phyloP scores from a whole-genome alignment of 2,329 filamentous ascomycete genomes.

The Sarocladiaceae sp. region DNA sequence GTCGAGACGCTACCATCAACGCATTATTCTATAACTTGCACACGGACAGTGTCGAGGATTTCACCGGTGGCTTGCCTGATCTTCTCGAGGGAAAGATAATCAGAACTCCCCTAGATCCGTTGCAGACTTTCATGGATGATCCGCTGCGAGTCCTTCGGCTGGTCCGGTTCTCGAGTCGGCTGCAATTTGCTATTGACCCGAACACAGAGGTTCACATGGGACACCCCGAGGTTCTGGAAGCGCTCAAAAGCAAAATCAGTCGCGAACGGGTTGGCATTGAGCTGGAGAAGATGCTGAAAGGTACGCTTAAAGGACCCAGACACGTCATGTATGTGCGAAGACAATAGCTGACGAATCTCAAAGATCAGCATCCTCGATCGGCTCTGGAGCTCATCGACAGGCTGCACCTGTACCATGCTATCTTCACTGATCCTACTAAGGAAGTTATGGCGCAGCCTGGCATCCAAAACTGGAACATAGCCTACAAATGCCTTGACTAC shows the following conservation, averaged over 20 bases:
- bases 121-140: conserved; percentile 91
- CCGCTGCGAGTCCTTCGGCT: conserved; percentile 80
- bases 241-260: conserved; percentile 83
- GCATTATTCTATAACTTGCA: conserved; percentile 93
- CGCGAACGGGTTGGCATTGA: conserved; percentile 84
- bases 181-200: conserved; percentile 71
- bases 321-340: neutral
- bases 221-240: conserved; percentile 67
- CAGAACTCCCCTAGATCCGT: conserved; percentile 77
- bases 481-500: conserved; percentile 57
- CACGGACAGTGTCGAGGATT: conserved; percentile 73
- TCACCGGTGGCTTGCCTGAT: conserved; percentile 72
- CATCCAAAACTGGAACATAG: conserved; percentile 51
- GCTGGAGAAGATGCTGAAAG: conserved; percentile 83
- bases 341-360: neutral
- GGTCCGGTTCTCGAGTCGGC: conserved; percentile 81
- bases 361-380: conserved; percentile 52
- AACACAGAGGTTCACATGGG: conserved; percentile 68
- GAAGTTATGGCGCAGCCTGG: conserved; percentile 48
- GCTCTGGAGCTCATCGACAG: conserved; percentile 61
- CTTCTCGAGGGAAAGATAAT: conserved; percentile 62
- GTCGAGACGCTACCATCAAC: conserved; percentile 90
- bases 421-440: conserved; percentile 65
- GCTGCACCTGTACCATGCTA: conserved; percentile 61
- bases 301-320: conserved; percentile 27